Evolutionary conservation across 2,329 filamentous ascomycete genomes (phyloP), one percentile per base, ranked within the genome.

Genomic region (Neocatenulostroma microsporum): DNA sequence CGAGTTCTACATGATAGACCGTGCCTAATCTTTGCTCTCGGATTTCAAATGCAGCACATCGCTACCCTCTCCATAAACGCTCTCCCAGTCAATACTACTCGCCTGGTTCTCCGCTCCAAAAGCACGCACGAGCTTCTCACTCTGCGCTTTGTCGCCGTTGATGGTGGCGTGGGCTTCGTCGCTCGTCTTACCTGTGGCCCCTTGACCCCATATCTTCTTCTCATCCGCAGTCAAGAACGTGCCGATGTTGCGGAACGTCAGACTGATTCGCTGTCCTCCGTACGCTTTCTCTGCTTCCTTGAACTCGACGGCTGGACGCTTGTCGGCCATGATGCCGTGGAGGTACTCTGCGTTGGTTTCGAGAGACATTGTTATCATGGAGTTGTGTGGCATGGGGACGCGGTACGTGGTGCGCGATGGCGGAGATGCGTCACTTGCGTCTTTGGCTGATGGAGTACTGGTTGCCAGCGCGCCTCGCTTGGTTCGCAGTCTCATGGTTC

Each of bases 321-420:
- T 93, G 62, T 98, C 91, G 28, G 83, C 78, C 33, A 82, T 80
- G 56, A 98, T 95, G n/a, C 80, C 80, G 63, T 98, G 91, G 9
- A 95, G 72, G 85, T 88, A 96, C 49, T 78, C 74, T 63, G 74
- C 77, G 55, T 98, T 98, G 1, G 87, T 94, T 25, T 68, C 58
- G 13, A 86, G 68, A 3, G 88, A 88, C 60, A 96, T 80, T 31
- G 82, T 73, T 54, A 88, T 87, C 46, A 95, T 76, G 2, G 85
- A 94, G 58, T 94, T 93, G 58, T 96, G 88, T 1, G 87, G 84
- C 42, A 98, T 70, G 2, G 69, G 69, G 3, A 87, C 76, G 33
- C 83, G 80, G 50, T 84, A 76, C 1, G 73, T 76, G 30, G 70
- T 66, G 21, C 82, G 72, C 39, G 36, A 28, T 12, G 45, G 30